Evolutionary conservation across 345 rosid genomes (phyloP).

Genomic region (Eucalyptus pauciflora): DNA sequence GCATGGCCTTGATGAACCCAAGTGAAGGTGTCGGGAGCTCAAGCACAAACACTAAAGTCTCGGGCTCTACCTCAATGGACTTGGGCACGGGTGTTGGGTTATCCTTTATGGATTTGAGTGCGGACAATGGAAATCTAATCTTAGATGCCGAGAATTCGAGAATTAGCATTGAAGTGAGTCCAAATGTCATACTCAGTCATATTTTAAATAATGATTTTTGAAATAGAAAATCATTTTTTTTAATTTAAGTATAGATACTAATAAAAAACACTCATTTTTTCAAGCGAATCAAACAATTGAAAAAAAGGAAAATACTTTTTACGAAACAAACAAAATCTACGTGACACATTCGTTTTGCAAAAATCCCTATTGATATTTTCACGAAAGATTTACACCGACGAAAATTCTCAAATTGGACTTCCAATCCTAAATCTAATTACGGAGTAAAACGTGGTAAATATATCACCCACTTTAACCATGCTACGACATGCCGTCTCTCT

Average conservation of each 20-base stretch:
- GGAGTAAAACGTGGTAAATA: neutral
- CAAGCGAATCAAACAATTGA: too few relatives aligned
- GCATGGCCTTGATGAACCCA: neutral
- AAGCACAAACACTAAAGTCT: rapidly evolving
- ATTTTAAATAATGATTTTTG: too few relatives aligned
- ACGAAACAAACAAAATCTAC: rapidly evolving
- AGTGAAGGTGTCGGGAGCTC: neutral
- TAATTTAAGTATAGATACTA: too few relatives aligned
- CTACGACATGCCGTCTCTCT: neutral
- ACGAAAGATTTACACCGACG: too few relatives aligned
- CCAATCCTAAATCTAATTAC: neutral
- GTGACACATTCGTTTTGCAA: rapidly evolving
- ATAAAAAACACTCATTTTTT: too few relatives aligned
- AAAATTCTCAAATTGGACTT: neutral
- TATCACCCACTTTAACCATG: neutral
- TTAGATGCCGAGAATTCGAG: rapidly evolving
- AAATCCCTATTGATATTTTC: neutral
- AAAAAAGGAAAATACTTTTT: rapidly evolving
- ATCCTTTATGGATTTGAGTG: too few relatives aligned
- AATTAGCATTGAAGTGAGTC: too few relatives aligned
- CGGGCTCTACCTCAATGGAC: rapidly evolving
- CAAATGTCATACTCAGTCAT: too few relatives aligned
- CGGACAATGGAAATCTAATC: too few relatives aligned
- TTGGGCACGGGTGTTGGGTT: too few relatives aligned
- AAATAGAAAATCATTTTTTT: rapidly evolving